Percentiles rank a stretch among this genome's conserved stretches.
Evolutionary conservation across 805 yeast species (phyloP).

Genomic region (Nakazawaea anatomiae): DNA sequence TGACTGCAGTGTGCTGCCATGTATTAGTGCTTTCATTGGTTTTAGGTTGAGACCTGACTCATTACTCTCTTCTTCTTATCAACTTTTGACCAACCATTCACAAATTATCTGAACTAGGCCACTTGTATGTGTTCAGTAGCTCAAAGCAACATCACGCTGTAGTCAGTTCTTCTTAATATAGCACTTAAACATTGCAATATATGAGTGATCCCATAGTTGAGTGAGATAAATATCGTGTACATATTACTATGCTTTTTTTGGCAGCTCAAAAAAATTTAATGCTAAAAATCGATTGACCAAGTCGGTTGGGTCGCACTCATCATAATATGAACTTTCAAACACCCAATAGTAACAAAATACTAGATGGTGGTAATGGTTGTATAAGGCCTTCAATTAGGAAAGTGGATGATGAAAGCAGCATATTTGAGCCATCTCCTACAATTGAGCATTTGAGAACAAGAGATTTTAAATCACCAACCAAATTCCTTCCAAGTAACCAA

Average conservation of each 20-base stretch:
- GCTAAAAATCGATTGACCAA: too few relatives aligned
- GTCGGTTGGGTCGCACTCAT: too few relatives aligned
- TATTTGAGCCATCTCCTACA: conserved; percentile 8
- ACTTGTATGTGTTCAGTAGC: too few relatives aligned
- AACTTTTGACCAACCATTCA: too few relatives aligned
- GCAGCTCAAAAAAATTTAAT: too few relatives aligned
- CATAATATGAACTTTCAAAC: conserved; percentile 2
- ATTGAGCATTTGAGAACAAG: conserved; percentile 5
- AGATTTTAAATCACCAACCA: neutral
- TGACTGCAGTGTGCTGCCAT: too few relatives aligned
- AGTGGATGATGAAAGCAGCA: neutral
- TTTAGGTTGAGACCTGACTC: too few relatives aligned
- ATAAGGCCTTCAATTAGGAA: neutral
- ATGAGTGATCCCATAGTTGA: neutral
- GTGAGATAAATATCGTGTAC: neutral
- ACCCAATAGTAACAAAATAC: conserved; percentile 1
- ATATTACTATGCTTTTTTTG: neutral
- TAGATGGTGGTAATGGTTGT: neutral
- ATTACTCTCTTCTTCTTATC: too few relatives aligned
- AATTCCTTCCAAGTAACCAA: neutral
- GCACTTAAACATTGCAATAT: neutral
- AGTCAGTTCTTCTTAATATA: too few relatives aligned
- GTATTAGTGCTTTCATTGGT: too few relatives aligned
- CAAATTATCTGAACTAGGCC: too few relatives aligned
- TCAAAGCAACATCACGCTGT: too few relatives aligned